phyloP scores from a whole-genome alignment of 1,284 basidiomycete species.

The Mycosarcoma maydis region DNA sequence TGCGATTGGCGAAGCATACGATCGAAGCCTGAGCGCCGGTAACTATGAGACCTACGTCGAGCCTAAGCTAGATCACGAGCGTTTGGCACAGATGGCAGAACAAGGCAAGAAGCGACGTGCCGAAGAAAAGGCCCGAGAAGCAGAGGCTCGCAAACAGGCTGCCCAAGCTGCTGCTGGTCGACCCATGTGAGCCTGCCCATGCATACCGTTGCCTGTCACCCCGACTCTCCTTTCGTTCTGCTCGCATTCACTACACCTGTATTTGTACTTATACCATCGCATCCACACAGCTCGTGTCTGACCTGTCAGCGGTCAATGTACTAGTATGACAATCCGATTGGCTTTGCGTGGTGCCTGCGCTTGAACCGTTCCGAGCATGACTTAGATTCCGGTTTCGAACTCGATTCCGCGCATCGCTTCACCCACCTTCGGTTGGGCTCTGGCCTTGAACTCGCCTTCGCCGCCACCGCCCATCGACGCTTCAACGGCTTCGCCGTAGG shows the following conservation, averaged over 20 bases:
- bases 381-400: constrained; percentile 38
- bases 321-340: constrained; percentile 11
- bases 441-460: constrained; percentile 46
- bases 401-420: constrained; percentile 49
- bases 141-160: constrained; percentile 34
- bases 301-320: constrained; percentile 23
- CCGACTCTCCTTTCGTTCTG: neutral
- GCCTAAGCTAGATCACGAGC: constrained; percentile 48
- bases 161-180: constrained; percentile 36
- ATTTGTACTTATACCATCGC: constrained; percentile 39
- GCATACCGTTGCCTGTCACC: neutral
- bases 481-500: constrained; percentile 40
- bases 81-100: constrained; percentile 31
- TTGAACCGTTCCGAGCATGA: too few species aligned
- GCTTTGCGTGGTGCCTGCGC: too few species aligned
- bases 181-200: constrained; percentile 30
- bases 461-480: constrained; percentile 22
- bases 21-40: constrained; percentile 45
- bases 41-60: constrained; percentile 53
- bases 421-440: constrained; percentile 45
- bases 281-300: constrained; percentile 5
- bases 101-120: constrained; percentile 40
- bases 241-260: constrained; percentile 22
- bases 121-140: constrained; percentile 37
- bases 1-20: constrained; percentile 58